phyloP scores from a whole-genome alignment of 768 basidiomycete genomes.

The Trametes cubensis region DNA sequence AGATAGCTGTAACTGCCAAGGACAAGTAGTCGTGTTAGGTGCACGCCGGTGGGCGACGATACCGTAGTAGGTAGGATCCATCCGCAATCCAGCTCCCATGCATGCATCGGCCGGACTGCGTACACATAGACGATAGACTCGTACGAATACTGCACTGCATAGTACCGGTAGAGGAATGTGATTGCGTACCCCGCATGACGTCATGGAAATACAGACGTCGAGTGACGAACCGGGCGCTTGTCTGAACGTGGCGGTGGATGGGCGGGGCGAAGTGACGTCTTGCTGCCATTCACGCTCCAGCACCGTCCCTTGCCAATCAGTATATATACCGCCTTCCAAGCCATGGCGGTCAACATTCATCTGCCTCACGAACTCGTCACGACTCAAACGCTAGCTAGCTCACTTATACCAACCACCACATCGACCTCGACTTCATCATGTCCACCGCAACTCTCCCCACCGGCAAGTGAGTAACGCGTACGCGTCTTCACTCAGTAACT shows the following conservation, averaged over 20 bases:
- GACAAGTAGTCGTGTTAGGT: background rate
- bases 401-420: slow-evolving; percentile 5
- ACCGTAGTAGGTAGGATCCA: background rate
- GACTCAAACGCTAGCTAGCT: background rate
- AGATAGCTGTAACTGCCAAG: slow-evolving; percentile 1
- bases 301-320: background rate
- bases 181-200: background rate
- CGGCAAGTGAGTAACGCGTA: slow-evolving; percentile 16
- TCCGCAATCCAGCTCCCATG: background rate
- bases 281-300: slow-evolving; percentile 6
- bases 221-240: slow-evolving; percentile 13
- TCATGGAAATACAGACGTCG: background rate
- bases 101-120: background rate
- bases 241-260: background rate
- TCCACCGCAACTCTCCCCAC: slow-evolving; percentile 22
- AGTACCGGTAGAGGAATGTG: background rate
- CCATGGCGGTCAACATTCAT: slow-evolving; percentile 7
- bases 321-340: slow-evolving; percentile 1
- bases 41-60: slow-evolving; percentile 1
- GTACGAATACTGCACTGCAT: background rate
- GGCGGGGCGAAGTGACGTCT: slow-evolving; percentile 19
- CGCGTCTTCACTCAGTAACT: slow-evolving; percentile 6
- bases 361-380: slow-evolving; percentile 1
- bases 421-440: slow-evolving; percentile 6
- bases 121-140: background rate